Evolutionary conservation across 768 basidiomycete genomes (phyloP), one percentile per base, ranked within the genome.

Genomic region (Lepiota brunneoincarnata): DNA sequence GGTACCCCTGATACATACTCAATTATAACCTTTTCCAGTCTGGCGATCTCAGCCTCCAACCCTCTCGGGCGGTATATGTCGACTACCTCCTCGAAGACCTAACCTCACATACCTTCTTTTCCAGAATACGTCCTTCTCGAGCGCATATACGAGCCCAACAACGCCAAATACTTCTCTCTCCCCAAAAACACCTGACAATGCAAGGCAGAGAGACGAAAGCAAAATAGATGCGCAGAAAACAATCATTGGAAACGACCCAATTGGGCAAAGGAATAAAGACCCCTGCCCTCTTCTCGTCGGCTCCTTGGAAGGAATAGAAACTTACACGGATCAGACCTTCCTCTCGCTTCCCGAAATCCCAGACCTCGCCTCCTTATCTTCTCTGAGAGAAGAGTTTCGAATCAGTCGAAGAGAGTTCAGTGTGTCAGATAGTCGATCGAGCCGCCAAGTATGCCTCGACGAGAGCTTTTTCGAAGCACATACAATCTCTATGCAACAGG

Each of bases 51-150:
- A 54, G 53, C 34, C 36, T 54, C 9, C 52, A 54, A 17, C 48
- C 38, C 41, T 54, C 53, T 21, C 45, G 2, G 36, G 53, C 31
- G 45, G 53, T 54, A 10, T n/a, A 38, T 35, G n/a, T 24, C 7
- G 17, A 15, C 20, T 15, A 28, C 12, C 23, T 23, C 12, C 18
- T 28, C n/a, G 31, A 31, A 9, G 2, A 9, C n/a, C 12, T 26
- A 44, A 43, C 4, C 34, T 28, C 9, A 21, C 10, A 38, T 4
- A 28, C 18, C 6, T 35, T 7, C 14, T 23, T 9, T 17, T 10
- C n/a, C 46, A 54, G 53, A 47, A 47, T 21, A 48, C 45, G 17
- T 54, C 53, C 2, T 26, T 54, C 35, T 54, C 46, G 26, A 54
- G 46, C 28, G 53, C 53, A 54, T 54, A 54, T 24, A 54, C 46